A percentile compares a stretch with the other conserved stretches of the same genome.
phyloP scores from a whole-genome alignment of 495 filamentous ascomycete species.

The Astrothelium macrocarpum region DNA sequence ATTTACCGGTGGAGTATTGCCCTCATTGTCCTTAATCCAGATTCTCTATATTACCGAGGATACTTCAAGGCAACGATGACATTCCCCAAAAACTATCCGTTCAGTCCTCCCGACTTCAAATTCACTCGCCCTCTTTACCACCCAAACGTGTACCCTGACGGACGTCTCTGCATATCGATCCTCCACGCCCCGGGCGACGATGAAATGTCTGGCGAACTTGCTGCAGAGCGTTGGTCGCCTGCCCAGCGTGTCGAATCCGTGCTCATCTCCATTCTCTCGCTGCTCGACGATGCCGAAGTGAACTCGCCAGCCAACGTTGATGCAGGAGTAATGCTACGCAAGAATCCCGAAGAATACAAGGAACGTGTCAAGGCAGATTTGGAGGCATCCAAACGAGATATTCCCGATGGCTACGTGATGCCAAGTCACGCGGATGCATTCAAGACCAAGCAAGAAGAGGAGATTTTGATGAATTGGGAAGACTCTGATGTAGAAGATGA shows the following conservation, averaged over 20 bases:
- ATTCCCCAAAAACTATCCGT: conserved; percentile 86
- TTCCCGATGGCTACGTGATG: conserved; percentile 77
- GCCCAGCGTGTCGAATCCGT: conserved; percentile 90
- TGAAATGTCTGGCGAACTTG: conserved; percentile 78
- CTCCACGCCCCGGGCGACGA: conserved; percentile 88
- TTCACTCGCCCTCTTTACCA: conserved; percentile 78
- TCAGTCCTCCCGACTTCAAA: conserved; percentile 71
- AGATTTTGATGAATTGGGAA: conserved; percentile 67
- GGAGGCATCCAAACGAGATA: conserved; percentile 61
- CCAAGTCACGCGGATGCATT: conserved; percentile 57
- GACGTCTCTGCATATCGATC: conserved; percentile 92
- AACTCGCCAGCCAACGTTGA: conserved; percentile 93
- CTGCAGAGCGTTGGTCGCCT: conserved; percentile 85
- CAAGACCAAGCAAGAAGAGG: conserved; percentile 54
- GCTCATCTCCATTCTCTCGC: conserved; percentile 81
- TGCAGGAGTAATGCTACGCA: conserved; percentile 75
- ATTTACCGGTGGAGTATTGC: conserved; percentile 81
- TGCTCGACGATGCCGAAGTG: conserved; percentile 89
- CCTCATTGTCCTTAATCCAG: conserved; percentile 83
- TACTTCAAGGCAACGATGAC: conserved; percentile 86
- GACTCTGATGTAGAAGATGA: conserved; percentile 65
- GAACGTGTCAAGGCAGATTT: conserved; percentile 57
- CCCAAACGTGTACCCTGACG: conserved; percentile 87
- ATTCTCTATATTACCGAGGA: conserved; percentile 82
- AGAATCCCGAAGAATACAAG: conserved; percentile 58